Evolutionary conservation across 2,329 filamentous ascomycete species (phyloP).

Genomic region (Botrytis paeoniae): DNA sequence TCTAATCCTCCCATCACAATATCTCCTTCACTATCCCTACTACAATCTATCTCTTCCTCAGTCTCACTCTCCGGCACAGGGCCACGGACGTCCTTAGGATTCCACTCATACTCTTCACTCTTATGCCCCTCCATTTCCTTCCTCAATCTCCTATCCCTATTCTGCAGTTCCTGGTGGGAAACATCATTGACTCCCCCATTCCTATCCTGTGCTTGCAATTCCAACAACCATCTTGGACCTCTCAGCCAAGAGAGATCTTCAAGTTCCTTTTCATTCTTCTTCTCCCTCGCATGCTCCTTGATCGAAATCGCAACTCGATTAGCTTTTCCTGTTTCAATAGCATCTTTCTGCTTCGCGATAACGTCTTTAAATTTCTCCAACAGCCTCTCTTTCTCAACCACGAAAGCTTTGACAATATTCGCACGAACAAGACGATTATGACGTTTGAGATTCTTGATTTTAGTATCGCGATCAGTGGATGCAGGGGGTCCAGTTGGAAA

Average conservation of each 20-base stretch:
- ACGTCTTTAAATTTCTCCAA: not conserved
- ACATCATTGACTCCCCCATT: conserved; percentile 9
- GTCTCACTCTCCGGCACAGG: not conserved
- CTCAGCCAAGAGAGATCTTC: not conserved
- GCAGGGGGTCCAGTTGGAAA: conserved; percentile 12
- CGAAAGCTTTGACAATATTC: conserved; percentile 25
- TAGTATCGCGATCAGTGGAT: conserved; percentile 20
- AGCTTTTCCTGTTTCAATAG: not conserved
- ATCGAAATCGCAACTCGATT: not conserved
- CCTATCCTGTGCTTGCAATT: conserved; percentile 2
- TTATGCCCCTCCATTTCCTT: conserved; percentile 3
- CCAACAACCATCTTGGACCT: conserved; percentile 1
- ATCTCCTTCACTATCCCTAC: conserved; percentile 21
- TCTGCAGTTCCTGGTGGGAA: conserved; percentile 23
- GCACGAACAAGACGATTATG: conserved; percentile 31
- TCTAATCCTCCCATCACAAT: conserved; percentile 22
- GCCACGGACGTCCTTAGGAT: not conserved
- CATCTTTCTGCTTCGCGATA: not conserved
- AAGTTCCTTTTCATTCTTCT: not conserved
- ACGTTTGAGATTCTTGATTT: conserved; percentile 24
- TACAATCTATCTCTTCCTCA: conserved; percentile 9
- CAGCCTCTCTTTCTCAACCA: conserved; percentile 21
- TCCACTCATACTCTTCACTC: conserved; percentile 22
- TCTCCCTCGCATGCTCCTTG: not conserved
- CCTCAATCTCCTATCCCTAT: conserved; percentile 3